Base-by-base conservation (phyloP, 1,139 yeast species). In the Lodderomyces parapsilosis region DNA sequence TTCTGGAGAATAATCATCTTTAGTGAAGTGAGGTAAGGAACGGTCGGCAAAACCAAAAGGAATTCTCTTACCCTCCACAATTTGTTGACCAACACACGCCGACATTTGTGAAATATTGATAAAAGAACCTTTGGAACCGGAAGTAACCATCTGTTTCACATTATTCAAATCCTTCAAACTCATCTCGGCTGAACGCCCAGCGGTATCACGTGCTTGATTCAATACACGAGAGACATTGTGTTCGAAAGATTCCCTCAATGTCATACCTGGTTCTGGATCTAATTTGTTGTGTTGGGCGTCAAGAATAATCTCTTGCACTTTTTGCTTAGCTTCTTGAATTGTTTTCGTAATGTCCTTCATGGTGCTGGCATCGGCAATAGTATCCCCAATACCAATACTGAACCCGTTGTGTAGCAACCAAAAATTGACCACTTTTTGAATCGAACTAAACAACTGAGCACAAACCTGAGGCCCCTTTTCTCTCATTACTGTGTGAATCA, bases 81-180 rank as follows among this genome's bases (percentile, higher is more conserved):
- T 93, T 65, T 94, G 99, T 70, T 94, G 99, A 58, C 99, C 99
- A 25, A 93, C 99, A 86, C 99, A 93, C 6, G 99, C 99, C 39
- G 98, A 90, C 99, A 94, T 94, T 72, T 91, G 99, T 22, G 99
- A 95, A 65, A 94, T 93, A 65, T 94, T 94, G 65, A 94, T 94
- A 65, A 91, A 93, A 11, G 99, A 94, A 76, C 99, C 99, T 70
- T 94, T 94, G 24, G 99, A 94, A 62, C 99, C 99, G 11, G 99
- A 93, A 51, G 93, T 86, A 48, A 93, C 99, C 99, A 94, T 94
- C 73, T 94, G 99, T 63, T 94, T 94, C 56, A 94, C 99, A 60
- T 91, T 93, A 63, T 94, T 94, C 55, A 85, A 75, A 59, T 91
- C 96, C 64, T 91, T 91, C 74, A 94, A 80, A 59, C 91, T 88